Conservation (phyloP, 768 basidiomycete genomes). For the Scleroderma bovista region DNA sequence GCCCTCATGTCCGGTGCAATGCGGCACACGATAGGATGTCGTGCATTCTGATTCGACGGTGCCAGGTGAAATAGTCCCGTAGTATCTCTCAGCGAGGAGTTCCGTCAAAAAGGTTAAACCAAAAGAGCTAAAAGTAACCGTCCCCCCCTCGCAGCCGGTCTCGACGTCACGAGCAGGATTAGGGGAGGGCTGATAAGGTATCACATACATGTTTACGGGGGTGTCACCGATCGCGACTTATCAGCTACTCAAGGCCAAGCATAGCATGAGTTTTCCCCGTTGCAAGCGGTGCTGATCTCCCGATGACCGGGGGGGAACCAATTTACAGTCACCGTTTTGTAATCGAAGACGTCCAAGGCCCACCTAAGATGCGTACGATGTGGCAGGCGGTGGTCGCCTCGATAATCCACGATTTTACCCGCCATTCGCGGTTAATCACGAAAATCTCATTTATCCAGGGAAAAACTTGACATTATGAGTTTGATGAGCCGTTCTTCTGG, state of each 20-base stretch:
- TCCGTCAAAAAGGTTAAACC: constrained; percentile 31
- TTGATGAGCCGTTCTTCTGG: constrained; percentile 19
- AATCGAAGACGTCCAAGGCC: not conserved
- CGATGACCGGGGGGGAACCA: not conserved
- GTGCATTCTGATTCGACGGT: constrained; percentile 18
- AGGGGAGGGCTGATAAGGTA: constrained; percentile 14
- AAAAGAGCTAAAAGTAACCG: constrained; percentile 29
- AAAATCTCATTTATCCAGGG: constrained; percentile 14
- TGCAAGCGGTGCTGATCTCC: too few relatives aligned
- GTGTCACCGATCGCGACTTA: constrained; percentile 8
- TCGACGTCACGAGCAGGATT: constrained; percentile 16
- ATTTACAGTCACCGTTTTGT: not conserved
- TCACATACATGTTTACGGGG: constrained; percentile 14
- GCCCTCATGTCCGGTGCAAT: constrained; percentile 5
- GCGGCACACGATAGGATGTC: constrained; percentile 10
- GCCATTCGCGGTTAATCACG: constrained; percentile 19
- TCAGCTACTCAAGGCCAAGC: not conserved
- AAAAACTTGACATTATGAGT: constrained; percentile 15
- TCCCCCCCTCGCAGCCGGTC: constrained; percentile 16
- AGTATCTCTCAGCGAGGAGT: constrained; percentile 9
- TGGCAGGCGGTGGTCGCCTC: not conserved
- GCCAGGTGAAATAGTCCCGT: constrained; percentile 12
- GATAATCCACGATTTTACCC: constrained; percentile 6
- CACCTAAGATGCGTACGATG: not conserved
- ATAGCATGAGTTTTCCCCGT: too few relatives aligned